A percentile compares a stretch with the other conserved stretches of the same genome.
These are phyloP conservation scores for Colletotrichum acutatum DNA, from an alignment of 2,329 filamentous ascomycete species.

Conservation along the genomic window DNA sequence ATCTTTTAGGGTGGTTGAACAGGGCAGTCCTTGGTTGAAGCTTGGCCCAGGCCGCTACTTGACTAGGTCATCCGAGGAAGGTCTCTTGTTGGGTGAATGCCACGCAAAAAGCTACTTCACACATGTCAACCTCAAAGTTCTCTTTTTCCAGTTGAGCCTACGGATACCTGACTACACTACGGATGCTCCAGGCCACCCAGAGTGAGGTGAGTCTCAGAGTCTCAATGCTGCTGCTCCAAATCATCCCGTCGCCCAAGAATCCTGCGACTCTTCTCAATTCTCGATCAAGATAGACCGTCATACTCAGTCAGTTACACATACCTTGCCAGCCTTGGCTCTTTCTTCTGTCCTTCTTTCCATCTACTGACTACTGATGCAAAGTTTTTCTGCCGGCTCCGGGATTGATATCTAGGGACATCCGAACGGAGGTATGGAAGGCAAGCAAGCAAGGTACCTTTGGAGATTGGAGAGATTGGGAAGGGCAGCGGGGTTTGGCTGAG, in stretches of 20 bases:
- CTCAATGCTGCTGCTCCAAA: not conserved
- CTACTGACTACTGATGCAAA: not conserved
- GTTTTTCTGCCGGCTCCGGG: not conserved
- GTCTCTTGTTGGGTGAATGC: not conserved
- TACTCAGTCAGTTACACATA: not conserved
- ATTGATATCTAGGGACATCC: not conserved
- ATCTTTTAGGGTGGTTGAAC: constrained; percentile 12
- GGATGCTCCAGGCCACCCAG: not conserved
- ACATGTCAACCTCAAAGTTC: constrained; percentile 32
- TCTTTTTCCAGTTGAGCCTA: not conserved
- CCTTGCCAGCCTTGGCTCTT: not conserved
- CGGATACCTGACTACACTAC: not conserved
- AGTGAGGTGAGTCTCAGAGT: not conserved
- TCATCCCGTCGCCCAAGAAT: not conserved
- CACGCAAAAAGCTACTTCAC: constrained; percentile 14
- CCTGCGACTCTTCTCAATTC: not conserved
- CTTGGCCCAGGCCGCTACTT: constrained; percentile 12
- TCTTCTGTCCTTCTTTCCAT: not conserved
- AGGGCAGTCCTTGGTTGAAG: constrained; percentile 23
- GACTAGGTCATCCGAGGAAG: not conserved
- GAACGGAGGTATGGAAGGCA: too few species aligned
- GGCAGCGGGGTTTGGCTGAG: not conserved
- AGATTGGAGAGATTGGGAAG: not conserved
- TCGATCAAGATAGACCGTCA: not conserved
- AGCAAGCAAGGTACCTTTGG: not conserved